Evolutionary conservation across 768 basidiomycete species (phyloP), one percentile per base, ranked within the genome.

Genomic region (Termitomyces sp.): DNA sequence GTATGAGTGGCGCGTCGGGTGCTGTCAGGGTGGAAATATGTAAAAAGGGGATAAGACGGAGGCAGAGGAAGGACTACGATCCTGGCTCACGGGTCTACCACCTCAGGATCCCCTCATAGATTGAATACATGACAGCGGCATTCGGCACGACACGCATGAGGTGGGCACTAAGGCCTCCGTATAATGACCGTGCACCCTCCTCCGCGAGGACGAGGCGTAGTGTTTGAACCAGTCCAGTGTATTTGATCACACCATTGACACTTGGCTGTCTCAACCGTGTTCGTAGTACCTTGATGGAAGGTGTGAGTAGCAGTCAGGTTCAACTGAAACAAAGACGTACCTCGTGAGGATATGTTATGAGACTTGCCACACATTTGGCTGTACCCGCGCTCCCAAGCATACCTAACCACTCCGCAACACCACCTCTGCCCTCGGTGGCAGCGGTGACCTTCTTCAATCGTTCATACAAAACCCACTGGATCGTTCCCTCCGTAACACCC

Each of bases 301-400:
- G 13, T 30, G 24, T 34, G 50, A 33, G 53, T 54, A 41, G 6
- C 11, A n/a, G 13, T 11, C 31, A 7, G 18, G 13, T 12, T n/a
- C 46, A 0, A 22, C 47, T 2, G 13, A 50, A 22, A 18, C 54
- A 41, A 56, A 48, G 20, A 74, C 84, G 57, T 55, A 94, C 96
- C 81, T 99, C 96, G 66, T 99, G 97, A 46, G 97, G 97, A 76
- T 99, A 99, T 0, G 97, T 98, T 66, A 98, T 92, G 39, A 98
- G 73, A 65, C 88, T 94, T 0, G 97, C 97, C 15, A 98, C 85
- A 65, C 89, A 88, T 73, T 99, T 99, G 6, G 97, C 94, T 15
- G 88, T 85, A 6, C 95, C 97, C 0, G 95, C 93, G 53, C 94
- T 95, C 0, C 86, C 91, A 3, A 97, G 76, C 84, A 95, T 91